Conservation (phyloP, 805 yeast genomes). For the Monosporozyma aerobia region DNA sequence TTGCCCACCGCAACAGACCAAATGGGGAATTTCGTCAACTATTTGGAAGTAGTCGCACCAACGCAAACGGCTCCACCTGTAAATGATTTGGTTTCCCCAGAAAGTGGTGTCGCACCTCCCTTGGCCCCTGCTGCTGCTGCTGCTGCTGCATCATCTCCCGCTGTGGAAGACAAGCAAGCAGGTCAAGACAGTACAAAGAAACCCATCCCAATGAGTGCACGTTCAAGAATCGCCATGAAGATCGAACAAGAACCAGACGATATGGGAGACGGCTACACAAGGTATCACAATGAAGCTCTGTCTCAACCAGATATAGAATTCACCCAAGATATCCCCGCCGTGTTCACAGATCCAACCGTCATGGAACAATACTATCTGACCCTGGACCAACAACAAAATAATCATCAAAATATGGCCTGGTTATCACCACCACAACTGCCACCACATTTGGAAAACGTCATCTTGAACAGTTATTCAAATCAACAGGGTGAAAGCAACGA, state of each 20-base stretch:
- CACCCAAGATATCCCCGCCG: constrained; percentile 67
- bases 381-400: constrained; percentile 57
- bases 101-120: neutral
- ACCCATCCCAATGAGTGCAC: constrained; percentile 23
- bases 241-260: constrained; percentile 41
- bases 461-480: constrained; percentile 58
- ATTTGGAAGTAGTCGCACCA: constrained; percentile 60
- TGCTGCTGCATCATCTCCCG: constrained; percentile 2
- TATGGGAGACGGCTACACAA: constrained; percentile 71
- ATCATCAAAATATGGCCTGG: constrained; percentile 49
- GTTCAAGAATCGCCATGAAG: constrained; percentile 45
- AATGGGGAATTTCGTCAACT: constrained; percentile 91
- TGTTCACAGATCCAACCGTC: constrained; percentile 74
- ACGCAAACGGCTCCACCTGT: constrained; percentile 23
- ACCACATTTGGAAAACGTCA: constrained; percentile 91
- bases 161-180: neutral
- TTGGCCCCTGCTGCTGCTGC: neutral
- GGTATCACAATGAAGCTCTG: constrained; percentile 59
- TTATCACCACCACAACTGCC: constrained; percentile 93
- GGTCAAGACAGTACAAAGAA: constrained; percentile 2
- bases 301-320: constrained; percentile 31
- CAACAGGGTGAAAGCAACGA: constrained; percentile 34
- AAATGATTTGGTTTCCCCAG: constrained; percentile 1
- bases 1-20: constrained; percentile 97
- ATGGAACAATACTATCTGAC: constrained; percentile 81